Evolutionary conservation across 1,284 basidiomycete species (phyloP), one percentile per base, ranked within the genome.

Genomic region (Ceratobasidium sp.): DNA sequence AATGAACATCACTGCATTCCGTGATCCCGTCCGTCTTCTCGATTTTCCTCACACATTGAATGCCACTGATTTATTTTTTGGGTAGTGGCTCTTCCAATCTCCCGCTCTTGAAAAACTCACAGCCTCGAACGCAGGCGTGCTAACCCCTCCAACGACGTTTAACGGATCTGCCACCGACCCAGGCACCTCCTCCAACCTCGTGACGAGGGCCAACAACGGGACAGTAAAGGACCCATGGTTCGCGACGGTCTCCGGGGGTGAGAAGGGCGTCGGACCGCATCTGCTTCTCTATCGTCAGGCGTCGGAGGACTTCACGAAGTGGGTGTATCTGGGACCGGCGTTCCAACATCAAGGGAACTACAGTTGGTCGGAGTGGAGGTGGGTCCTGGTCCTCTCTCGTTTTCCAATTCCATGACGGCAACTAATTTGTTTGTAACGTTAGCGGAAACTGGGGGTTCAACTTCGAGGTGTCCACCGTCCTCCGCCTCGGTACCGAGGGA

Each of bases 361-460:
- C 58, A 47, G 38, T 7, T 59, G 44, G 21, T 70, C 67, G 1
- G 54, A 70, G 38, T 70, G 67, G 67, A 70, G 67, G 67, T 70
- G 2, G 21, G 67, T 62, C 8, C 46, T 46, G 16, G 11, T 62
- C 6, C 21, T 54, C 9, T 41, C 8, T 41, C 16, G 32, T 38
- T n/a, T n/a, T n/a, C n/a, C n/a, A n/a, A n/a, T n/a, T n/a, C n/a
- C 6, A 11, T 38, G 35, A 38, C 35, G n/a, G n/a, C n/a, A n/a
- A n/a, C 35, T 38, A 38, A 43, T 4, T 23, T 59, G 18, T 49
- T 14, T 18, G 21, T 47, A 2, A 26, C 11, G n/a, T 21, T 49
- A 70, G 67, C 50, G 67, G 67, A 32, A 70, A 70, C 54, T 70
- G 44, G 67, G 67, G 67, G 18, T 70, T 38, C 35, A 70, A 70